These are phyloP conservation scores for Porodaedalea pini DNA, from an alignment of 1,284 basidiomycete genomes.

Conservation along the genomic window DNA sequence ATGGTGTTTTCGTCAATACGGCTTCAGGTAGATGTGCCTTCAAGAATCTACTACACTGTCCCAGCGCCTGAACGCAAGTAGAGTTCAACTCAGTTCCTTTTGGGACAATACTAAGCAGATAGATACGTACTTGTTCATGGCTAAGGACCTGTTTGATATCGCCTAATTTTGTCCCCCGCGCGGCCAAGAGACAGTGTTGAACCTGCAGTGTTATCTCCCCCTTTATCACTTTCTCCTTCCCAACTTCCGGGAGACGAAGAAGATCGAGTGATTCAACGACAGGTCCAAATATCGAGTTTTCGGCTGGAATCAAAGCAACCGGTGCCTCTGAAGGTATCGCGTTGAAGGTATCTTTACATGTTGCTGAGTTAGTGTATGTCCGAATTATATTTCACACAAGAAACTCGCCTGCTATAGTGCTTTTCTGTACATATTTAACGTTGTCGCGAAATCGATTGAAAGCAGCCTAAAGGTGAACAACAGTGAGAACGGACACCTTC, in stretches of 20 bases:
- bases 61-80: conserved; percentile 52
- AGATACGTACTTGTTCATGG: conserved; percentile 63
- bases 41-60: conserved; percentile 68
- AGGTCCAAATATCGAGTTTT: conserved; percentile 71
- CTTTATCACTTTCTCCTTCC: conserved; percentile 45
- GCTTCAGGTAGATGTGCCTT: conserved; percentile 49
- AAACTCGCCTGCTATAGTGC: conserved; percentile 51
- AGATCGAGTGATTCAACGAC: conserved; percentile 71
- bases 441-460: conserved; percentile 49
- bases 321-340: conserved; percentile 40
- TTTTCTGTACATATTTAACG: conserved; percentile 48
- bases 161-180: conserved; percentile 47
- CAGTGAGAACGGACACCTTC: conserved; percentile 3
- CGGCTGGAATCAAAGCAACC: conserved; percentile 66
- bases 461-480: conserved; percentile 47
- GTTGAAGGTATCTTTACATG: conserved; percentile 50
- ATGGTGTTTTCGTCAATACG: conserved; percentile 49
- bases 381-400: background rate
- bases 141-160: conserved; percentile 59
- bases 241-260: conserved; percentile 43
- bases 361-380: background rate
- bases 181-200: conserved; percentile 65
- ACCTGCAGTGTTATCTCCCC: conserved; percentile 58
- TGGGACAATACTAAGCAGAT: conserved; percentile 4
- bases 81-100: conserved; percentile 8